Conservation (phyloP, 2,329 filamentous ascomycete species). For the Colletotrichum lindemuthianum region DNA sequence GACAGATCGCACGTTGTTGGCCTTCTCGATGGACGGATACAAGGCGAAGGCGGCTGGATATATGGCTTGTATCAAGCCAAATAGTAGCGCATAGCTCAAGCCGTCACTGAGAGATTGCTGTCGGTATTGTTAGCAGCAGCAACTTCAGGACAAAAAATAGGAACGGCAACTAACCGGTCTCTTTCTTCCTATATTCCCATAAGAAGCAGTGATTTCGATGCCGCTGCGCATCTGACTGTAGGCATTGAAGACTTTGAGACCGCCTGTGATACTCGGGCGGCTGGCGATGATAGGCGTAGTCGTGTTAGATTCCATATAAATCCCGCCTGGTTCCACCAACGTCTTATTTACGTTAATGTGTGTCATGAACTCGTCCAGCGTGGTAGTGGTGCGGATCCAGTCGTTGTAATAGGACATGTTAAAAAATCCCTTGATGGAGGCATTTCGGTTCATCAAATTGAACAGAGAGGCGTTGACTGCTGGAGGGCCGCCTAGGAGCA, state of each 20-base stretch:
- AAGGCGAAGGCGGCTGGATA: slow-evolving; percentile 6
- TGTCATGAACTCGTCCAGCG: slow-evolving; percentile 1
- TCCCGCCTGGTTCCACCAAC: neutral
- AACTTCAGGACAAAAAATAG: neutral
- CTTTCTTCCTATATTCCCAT: neutral
- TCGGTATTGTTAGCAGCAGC: neutral
- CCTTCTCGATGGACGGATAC: slow-evolving; percentile 11
- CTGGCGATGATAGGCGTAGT: neutral
- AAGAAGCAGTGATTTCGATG: slow-evolving; percentile 2
- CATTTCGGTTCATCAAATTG: neutral
- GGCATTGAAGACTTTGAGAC: neutral
- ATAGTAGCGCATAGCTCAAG: neutral
- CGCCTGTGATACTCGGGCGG: neutral
- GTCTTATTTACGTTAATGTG: neutral
- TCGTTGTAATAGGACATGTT: slow-evolving; percentile 2
- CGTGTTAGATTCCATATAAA: slow-evolving; percentile 1
- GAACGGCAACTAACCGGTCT: neutral
- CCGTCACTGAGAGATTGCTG: neutral
- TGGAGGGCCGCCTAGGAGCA: slow-evolving; percentile 1
- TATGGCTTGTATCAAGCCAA: neutral
- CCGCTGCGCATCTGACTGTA: slow-evolving; percentile 11
- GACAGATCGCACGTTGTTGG: neutral
- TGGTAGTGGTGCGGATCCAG: neutral
- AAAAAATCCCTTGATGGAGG: neutral
- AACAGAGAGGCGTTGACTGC: neutral